Evolutionary conservation across 371 early-diverging fungal genomes (phyloP), one percentile per base, ranked within the genome.

Genomic region (Lichtheimia corymbifera): DNA sequence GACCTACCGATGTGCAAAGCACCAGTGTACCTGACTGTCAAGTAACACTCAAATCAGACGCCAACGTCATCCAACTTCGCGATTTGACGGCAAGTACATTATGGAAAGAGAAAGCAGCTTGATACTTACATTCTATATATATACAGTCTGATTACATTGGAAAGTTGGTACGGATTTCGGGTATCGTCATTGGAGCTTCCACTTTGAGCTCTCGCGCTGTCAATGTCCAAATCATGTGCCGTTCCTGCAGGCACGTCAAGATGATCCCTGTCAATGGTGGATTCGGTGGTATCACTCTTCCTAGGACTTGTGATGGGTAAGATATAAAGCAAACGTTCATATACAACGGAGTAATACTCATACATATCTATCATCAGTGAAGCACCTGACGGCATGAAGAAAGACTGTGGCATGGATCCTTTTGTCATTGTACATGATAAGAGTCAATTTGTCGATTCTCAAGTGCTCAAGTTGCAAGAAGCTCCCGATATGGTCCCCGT

Each of bases 391-490:
- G 42, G 49, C 9, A 58, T 40, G 18, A 58, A 55, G 11, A 65
- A 70, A n/a, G 30, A 72, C 1, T 98, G 99, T 67, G 92, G 94
- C 5, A 54, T 97, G 63, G 99, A 99, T 70, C 98, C 99, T 14
- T 99, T 88, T 73, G 83, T 93, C 11, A 91, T 99, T 61, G 84
- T 96, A 44, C 96, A 97, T 61, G 99, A 99, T 78, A 97, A 96
- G 75, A 93, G 94, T 73, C 82, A 78, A 59, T 98, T 97, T 75
- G 91, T 97, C n/a, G 99, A 99, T 79, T 92, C 93, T 57, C 99
- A 99, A 77, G 88, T 88, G 11, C 83, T 99, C 61, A 99, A 99
- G 77, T 85, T 99, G 35, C 99, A 99, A 74, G 99, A 99, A 76
- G 82, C 90, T 17, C 97, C 97, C 30, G 99, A 97, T 61, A 95